phyloP scores from a whole-genome alignment of 2,329 filamentous ascomycete genomes.

The Penicillium sp. region DNA sequence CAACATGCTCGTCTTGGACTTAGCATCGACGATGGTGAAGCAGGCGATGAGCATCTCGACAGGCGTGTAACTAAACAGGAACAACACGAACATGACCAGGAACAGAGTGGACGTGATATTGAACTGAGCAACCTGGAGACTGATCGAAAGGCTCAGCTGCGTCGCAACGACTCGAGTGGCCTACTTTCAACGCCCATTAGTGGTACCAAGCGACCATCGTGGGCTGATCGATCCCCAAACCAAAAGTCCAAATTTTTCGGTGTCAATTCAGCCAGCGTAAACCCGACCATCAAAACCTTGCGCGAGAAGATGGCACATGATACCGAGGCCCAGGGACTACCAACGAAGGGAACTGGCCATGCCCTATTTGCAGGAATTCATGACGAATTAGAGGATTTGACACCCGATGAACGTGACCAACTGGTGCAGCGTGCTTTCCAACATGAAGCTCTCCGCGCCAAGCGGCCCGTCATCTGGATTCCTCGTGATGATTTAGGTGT shows the following conservation, averaged over 20 bases:
- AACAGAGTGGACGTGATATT: slow-evolving; percentile 45
- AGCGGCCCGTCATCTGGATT: slow-evolving; percentile 87
- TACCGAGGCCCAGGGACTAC: slow-evolving; percentile 62
- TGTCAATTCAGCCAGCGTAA: slow-evolving; percentile 28
- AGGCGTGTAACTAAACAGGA: slow-evolving; percentile 45
- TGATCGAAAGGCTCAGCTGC: slow-evolving; percentile 17
- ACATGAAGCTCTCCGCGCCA: slow-evolving; percentile 78
- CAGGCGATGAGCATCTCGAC: slow-evolving; percentile 44
- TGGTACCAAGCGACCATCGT: slow-evolving; percentile 33
- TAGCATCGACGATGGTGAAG: slow-evolving; percentile 50
- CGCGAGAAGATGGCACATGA: slow-evolving; percentile 47
- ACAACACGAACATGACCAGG: slow-evolving; percentile 35
- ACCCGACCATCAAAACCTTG: slow-evolving; percentile 31
- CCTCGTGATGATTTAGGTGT: slow-evolving; percentile 85
- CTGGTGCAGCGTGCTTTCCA: slow-evolving; percentile 85
- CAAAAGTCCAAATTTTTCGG: slow-evolving; percentile 41
- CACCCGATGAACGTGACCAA: slow-evolving; percentile 78
- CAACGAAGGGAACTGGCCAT: slow-evolving; percentile 59
- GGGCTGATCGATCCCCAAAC: slow-evolving; percentile 42
- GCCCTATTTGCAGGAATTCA: slow-evolving; percentile 81
- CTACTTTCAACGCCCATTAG: slow-evolving; percentile 21
- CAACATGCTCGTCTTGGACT: slow-evolving; percentile 67
- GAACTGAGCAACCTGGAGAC: slow-evolving; percentile 42
- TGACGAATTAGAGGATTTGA: slow-evolving; percentile 91
- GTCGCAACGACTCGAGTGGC: slow-evolving; percentile 8